Percentiles rank a stretch among this genome's conserved stretches.
Conservation (phyloP, 2,329 filamentous ascomycete genomes). For the Colletotrichum graminicola region DNA sequence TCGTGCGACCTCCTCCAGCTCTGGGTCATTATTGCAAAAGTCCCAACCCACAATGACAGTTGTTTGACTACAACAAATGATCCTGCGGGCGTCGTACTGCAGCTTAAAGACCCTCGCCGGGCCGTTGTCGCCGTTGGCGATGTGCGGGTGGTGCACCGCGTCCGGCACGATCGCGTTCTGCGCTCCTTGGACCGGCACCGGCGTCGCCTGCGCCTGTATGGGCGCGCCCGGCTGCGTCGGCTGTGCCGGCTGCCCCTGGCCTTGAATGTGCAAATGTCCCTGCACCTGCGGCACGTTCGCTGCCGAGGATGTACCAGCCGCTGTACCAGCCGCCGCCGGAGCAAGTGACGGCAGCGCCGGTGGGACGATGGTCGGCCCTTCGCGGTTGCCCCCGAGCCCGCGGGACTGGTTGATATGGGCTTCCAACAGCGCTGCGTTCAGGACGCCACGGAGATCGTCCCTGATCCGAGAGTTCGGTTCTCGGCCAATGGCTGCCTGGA, state of each 20-base stretch:
- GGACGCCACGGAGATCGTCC: slow-evolving; percentile 63
- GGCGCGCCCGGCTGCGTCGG: slow-evolving; percentile 35
- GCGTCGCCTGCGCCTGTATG: slow-evolving; percentile 39
- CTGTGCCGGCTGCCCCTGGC: slow-evolving; percentile 17
- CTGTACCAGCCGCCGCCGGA: neutral
- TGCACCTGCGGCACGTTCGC: slow-evolving; percentile 19
- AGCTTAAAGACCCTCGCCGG: slow-evolving; percentile 88
- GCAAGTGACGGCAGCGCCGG: slow-evolving; percentile 6
- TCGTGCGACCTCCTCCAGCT: slow-evolving; percentile 80
- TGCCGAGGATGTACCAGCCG: neutral
- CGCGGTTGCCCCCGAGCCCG: neutral
- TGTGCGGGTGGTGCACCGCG: slow-evolving; percentile 58
- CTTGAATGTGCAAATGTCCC: slow-evolving; percentile 37
- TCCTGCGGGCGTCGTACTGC: slow-evolving; percentile 92
- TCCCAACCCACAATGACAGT: slow-evolving; percentile 96
- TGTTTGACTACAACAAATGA: slow-evolving; percentile 95
- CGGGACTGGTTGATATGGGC: slow-evolving; percentile 59
- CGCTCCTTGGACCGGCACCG: slow-evolving; percentile 35
- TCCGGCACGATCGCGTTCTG: slow-evolving; percentile 39
- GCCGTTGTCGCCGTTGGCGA: slow-evolving; percentile 59
- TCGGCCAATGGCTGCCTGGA: slow-evolving; percentile 65
- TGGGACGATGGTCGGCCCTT: slow-evolving; percentile 4
- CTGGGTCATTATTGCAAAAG: slow-evolving; percentile 88
- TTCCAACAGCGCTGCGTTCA: slow-evolving; percentile 60
- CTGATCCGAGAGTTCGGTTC: slow-evolving; percentile 62